phyloP scores from a whole-genome alignment of 75 land plant species.

The Selaginella tamariscina region DNA sequence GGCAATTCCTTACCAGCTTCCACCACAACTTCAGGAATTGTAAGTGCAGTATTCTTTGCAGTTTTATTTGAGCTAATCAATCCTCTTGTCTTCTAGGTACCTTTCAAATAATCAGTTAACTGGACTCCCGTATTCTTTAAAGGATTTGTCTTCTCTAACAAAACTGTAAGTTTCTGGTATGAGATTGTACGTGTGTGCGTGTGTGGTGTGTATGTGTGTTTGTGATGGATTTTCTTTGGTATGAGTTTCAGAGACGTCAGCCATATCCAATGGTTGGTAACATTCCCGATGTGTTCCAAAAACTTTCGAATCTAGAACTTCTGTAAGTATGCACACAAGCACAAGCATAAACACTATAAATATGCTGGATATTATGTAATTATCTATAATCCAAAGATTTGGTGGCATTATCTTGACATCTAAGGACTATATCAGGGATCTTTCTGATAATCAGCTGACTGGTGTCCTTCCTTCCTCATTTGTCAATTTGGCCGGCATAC shows the following conservation, averaged over 20 bases:
- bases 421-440: conserved; percentile 1
- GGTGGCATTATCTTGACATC: background rate
- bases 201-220: background rate
- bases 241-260: background rate
- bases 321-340: background rate
- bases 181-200: background rate
- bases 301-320: background rate
- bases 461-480: conserved; percentile 33
- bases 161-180: background rate
- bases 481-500: conserved; percentile 31
- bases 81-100: background rate
- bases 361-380: no score
- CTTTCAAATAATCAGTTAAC: background rate
- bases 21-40: background rate
- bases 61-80: no score
- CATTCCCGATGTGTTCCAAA: background rate
- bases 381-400: no score
- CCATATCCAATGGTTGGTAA: background rate
- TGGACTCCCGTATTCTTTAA: background rate
- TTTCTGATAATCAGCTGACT: conserved; percentile 20
- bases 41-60: no score
- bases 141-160: background rate
- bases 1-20: background rate
- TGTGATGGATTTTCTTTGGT: no score
- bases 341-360: no score